Evolutionary conservation across 805 yeast genomes (phyloP), one percentile per base, ranked within the genome.

Genomic region (Schwanniomyces vanrijiae): DNA sequence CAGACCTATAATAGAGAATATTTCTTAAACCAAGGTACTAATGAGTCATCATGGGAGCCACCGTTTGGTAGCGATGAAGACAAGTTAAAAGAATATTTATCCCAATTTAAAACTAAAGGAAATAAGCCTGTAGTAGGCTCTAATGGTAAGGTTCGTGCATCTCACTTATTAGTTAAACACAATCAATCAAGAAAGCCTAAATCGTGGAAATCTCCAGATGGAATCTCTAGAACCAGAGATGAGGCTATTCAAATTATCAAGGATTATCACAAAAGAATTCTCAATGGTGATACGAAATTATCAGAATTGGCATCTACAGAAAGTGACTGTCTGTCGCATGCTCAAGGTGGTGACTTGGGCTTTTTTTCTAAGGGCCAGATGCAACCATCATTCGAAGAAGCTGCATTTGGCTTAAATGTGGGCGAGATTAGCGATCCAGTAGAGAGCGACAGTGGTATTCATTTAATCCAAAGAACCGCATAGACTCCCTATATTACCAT

Each of bases 321-420:
- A 63, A 85, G 95, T 52, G 99, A 92, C 63, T 90, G 97, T 66
- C 80, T 88, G 14, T 86, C 95, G 9, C 95, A 87, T 58, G 73
- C 86, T 40, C 83, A 88, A 59, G 90, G 90, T 18, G 99, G 99
- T 40, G 99, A 94, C 64, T 75, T 94, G 57, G 98, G 99, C 0
- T 82, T 71, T 60, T 94, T 94, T 61, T 89, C 87, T 20, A 82
- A 77, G 50, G 97, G 97, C 34, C 90, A 86, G 57, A 94, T 94
- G 99, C 98, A 94, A 66, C 96, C 96, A 29, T 71, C 86, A 48
- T 94, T 94, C 61, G 99, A 94, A 66, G 83, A 83, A 49, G 96
- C 94, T 2, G 84, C 96, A 1, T 92, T 87, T 64, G 83, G 69
- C 4, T 72, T 94, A 54, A 81, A 88, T 53, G 84, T 90, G 18